Evolutionary conservation across 75 land plant genomes (phyloP).

Genomic region (Pinus tabuliformis): DNA sequence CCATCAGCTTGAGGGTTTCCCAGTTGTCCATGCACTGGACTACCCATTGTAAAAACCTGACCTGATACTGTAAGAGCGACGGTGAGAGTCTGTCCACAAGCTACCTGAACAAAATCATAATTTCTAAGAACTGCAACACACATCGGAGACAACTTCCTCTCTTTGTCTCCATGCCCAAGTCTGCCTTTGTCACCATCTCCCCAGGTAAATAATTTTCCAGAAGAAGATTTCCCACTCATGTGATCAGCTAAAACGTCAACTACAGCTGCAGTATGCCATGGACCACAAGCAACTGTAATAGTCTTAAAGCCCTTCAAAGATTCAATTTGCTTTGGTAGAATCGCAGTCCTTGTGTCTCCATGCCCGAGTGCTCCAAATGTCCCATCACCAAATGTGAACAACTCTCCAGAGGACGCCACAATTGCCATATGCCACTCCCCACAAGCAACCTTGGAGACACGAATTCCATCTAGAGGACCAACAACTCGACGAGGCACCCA

Average conservation of each 20-base stretch:
- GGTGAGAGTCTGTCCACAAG: slow-evolving; percentile 46
- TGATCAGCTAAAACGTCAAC: slow-evolving; percentile 25
- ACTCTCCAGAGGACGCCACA: slow-evolving; percentile 31
- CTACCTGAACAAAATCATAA: slow-evolving; percentile 37
- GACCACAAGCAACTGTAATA: slow-evolving; percentile 45
- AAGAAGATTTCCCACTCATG: slow-evolving; percentile 6
- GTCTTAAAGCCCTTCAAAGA: slow-evolving; percentile 41
- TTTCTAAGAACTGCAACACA: slow-evolving; percentile 46
- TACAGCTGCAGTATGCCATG: slow-evolving; percentile 47
- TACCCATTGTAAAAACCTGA: slow-evolving; percentile 48
- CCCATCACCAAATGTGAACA: slow-evolving; percentile 64
- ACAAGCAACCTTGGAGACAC: slow-evolving; percentile 37
- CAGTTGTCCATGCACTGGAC: slow-evolving; percentile 36
- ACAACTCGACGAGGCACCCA: slow-evolving; percentile 41
- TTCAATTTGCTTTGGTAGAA: slow-evolving; percentile 44
- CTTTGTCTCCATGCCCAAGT: slow-evolving; percentile 42
- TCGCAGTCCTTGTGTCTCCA: slow-evolving; percentile 33
- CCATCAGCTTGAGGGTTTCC: slow-evolving; percentile 36
- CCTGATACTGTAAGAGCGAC: slow-evolving; percentile 43
- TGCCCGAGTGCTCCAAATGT: slow-evolving; percentile 63
- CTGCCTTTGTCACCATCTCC: slow-evolving; percentile 53
- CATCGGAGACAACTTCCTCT: slow-evolving; percentile 36
- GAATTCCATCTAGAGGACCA: slow-evolving; percentile 31
- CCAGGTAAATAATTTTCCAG: slow-evolving; percentile 55
- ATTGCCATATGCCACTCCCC: slow-evolving; percentile 53